A percentile compares a stretch with the other conserved stretches of the same genome.
phyloP scores from a whole-genome alignment of 768 basidiomycete species.

The Paxillus rubicundulus region DNA sequence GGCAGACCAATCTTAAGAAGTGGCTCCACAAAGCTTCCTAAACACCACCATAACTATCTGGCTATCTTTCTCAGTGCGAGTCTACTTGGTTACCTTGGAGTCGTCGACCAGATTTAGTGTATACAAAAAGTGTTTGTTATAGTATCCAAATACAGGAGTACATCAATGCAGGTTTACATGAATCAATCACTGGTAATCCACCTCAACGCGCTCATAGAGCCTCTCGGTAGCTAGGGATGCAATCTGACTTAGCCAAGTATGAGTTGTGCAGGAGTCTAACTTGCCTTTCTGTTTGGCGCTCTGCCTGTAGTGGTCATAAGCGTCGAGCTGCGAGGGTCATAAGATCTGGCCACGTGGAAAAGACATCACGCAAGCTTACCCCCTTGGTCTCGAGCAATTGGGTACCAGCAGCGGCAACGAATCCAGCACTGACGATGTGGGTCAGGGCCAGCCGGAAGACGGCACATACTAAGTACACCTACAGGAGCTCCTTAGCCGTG shows the following conservation, averaged over 20 bases:
- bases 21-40: constrained; percentile 62
- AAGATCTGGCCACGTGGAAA: not conserved
- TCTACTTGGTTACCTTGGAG: too few species aligned
- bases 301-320: not conserved
- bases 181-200: not conserved
- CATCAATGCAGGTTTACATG: not conserved
- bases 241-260: not conserved
- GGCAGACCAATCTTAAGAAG: constrained; percentile 71
- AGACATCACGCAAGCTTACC: constrained; percentile 2
- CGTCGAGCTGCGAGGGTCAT: not conserved
- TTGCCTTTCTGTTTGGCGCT: not conserved
- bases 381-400: constrained; percentile 20
- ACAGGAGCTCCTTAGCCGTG: constrained; percentile 21
- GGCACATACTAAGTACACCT: not conserved
- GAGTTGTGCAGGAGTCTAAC: not conserved
- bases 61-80: too few species aligned
- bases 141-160: not conserved
- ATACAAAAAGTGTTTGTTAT: not conserved
- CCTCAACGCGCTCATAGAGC: not conserved
- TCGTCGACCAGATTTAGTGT: not conserved
- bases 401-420: constrained; percentile 4
- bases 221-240: not conserved
- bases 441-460: not conserved
- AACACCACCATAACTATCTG: not conserved
- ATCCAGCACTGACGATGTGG: constrained; percentile 10